phyloP scores from a whole-genome alignment of 2,329 filamentous ascomycete species.

The Trichophyton simii region DNA sequence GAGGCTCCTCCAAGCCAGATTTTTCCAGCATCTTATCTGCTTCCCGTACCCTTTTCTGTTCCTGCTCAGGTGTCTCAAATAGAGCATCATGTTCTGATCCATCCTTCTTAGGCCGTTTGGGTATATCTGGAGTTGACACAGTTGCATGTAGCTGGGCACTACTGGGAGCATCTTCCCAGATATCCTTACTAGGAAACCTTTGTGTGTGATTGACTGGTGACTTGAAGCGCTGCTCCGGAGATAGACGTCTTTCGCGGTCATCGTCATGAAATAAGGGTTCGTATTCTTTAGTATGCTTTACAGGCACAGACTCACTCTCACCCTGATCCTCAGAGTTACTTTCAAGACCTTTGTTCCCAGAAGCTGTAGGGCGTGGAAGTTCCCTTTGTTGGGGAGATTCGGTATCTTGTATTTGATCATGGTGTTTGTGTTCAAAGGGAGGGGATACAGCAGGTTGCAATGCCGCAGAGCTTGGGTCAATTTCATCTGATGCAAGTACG shows the following conservation, averaged over 20 bases:
- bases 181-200: constrained; percentile 85
- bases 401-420: constrained; percentile 24
- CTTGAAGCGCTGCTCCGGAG: constrained; percentile 43
- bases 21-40: constrained; percentile 27
- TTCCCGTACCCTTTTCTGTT: constrained; percentile 25
- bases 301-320: constrained; percentile 44
- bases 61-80: constrained; percentile 36
- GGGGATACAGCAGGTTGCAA: constrained; percentile 75
- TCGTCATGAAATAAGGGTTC: constrained; percentile 83
- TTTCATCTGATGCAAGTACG: constrained; percentile 80
- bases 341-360: constrained; percentile 46
- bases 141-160: constrained; percentile 66
- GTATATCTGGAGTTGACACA: constrained; percentile 66
- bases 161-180: constrained; percentile 92
- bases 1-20: constrained; percentile 25
- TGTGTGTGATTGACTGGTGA: constrained; percentile 43
- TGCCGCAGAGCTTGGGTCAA: constrained; percentile 55
- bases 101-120: constrained; percentile 28
- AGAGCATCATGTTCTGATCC: constrained; percentile 26
- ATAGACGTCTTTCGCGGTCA: constrained; percentile 35
- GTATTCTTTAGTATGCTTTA: constrained; percentile 86
- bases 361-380: constrained; percentile 41
- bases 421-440: constrained; percentile 50
- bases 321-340: constrained; percentile 35
- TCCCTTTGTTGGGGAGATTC: constrained; percentile 38